Evolutionary conservation across 75 land plant genomes (phyloP).

Genomic region (Pinus taeda): DNA sequence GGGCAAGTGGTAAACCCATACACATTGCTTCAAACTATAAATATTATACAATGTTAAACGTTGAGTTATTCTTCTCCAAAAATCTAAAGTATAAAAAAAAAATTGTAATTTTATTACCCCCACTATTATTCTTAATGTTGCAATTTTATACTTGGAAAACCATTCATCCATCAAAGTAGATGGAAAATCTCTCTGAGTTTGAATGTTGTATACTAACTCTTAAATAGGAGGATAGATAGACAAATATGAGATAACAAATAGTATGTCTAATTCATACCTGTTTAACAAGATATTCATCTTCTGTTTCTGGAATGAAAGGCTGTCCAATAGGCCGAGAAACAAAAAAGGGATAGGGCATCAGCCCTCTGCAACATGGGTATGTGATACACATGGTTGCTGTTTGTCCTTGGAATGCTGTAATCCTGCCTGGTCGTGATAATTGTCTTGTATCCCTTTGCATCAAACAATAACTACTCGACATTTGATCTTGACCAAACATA

Average conservation of each 20-base stretch:
- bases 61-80: no score
- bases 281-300: not conserved
- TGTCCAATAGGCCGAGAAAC: not conserved
- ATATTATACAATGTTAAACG: no score
- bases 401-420: not conserved
- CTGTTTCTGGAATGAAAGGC: not conserved
- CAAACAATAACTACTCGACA: not conserved
- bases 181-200: no score
- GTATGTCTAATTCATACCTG: no score
- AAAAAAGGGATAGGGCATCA: not conserved
- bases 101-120: no score
- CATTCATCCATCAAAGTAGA: no score
- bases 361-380: not conserved
- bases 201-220: no score
- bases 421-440: not conserved
- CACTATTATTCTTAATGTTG: no score
- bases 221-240: no score
- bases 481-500: constrained; percentile 3
- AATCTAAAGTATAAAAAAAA: no score
- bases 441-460: not conserved
- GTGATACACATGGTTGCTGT: not conserved
- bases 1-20: constrained; percentile 5
- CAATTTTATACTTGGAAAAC: no score
- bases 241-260: no score
- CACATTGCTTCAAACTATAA: not conserved